Base-by-base conservation (phyloP, 2,329 filamentous ascomycete genomes). In the Daldinia sp. region DNA sequence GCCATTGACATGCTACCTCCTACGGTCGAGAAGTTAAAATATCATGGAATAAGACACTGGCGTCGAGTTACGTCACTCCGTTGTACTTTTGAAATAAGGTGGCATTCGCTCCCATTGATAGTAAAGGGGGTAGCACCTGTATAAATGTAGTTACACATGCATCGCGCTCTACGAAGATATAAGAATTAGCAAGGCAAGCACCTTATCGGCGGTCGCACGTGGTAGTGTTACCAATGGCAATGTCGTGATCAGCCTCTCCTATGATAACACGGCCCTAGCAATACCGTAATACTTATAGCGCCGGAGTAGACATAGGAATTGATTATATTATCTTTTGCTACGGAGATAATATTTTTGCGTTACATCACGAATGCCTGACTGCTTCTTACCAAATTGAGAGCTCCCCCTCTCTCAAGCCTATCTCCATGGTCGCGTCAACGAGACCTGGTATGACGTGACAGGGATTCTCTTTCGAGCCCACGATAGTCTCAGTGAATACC, bases 361-460 rank as follows among this genome's bases (percentile, higher is more conserved):
- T 39, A 10, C n/a, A 15, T 6, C 15, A 26, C 13, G 23, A 23
- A 37, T 54, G 18, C 20, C 10, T 54, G 35, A 18, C 18, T 26
- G 30, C 33, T 54, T 54, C 39, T 13, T 41, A 50, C 20, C 37
- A 26, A n/a, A 58, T 37, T 30, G n/a, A 42, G 37, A n/a, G n/a
- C 35, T 55, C 58, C 64, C 64, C 64, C 60, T 66, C 63, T 53
- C 30, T 33, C 3, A 15, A 33, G 28, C 18, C 48, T 55, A 55
- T 41, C 23, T 13, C 13, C 39, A 39, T 0, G 23, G 30, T 67
- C 48, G 60, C 65, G 60, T 63, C 65, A 67, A 59, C 35, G 41
- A 20, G 48, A 54, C 54, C 60, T 42, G 6, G 48, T 56, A 67
- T 67, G 56, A 35, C 65, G 60, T 67, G 65, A 67, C 60, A n/a